These are phyloP conservation scores for Ambrosiella xylebori DNA, from an alignment of 2,329 filamentous ascomycete genomes.

Conservation along the genomic window DNA sequence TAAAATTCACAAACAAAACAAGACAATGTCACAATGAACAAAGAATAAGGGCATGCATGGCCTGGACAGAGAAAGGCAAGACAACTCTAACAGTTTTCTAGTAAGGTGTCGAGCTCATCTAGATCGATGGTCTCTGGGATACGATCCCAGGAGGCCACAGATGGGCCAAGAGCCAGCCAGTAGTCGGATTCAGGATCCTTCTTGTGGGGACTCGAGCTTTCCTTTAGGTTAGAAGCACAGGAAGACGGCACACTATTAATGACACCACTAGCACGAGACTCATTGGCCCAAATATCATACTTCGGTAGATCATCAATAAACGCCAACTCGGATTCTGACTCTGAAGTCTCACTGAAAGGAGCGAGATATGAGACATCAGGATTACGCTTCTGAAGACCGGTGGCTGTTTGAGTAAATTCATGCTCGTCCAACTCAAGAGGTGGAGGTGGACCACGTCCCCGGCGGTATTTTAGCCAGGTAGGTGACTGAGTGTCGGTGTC, in stretches of 20 bases:
- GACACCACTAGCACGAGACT: conserved; percentile 22
- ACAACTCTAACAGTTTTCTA: conserved; percentile 48
- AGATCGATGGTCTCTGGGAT: conserved; percentile 82
- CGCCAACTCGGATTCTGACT: conserved; percentile 19
- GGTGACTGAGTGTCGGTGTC: conserved; percentile 32
- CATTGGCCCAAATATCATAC: conserved; percentile 14
- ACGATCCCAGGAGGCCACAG: conserved; percentile 36
- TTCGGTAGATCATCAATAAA: conserved; percentile 25
- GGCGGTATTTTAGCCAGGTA: conserved; percentile 19
- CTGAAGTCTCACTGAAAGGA: conserved; percentile 5
- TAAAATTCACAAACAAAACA: neutral
- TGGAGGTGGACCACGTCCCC: conserved; percentile 56
- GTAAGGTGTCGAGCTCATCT: conserved; percentile 77
- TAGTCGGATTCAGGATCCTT: conserved; percentile 26
- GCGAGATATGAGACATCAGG: conserved; percentile 27
- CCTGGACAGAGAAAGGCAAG: neutral
- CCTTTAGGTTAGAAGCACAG: neutral
- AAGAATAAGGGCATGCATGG: neutral
- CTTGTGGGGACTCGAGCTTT: conserved; percentile 15
- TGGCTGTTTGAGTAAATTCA: conserved; percentile 91
- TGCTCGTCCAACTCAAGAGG: conserved; percentile 87
- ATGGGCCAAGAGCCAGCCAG: conserved; percentile 19
- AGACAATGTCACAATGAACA: neutral
- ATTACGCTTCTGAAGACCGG: conserved; percentile 56
- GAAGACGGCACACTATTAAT: conserved; percentile 14